phyloP scores from a whole-genome alignment of 352 stramenopile genomes.

The Phytophthora palmivora region DNA sequence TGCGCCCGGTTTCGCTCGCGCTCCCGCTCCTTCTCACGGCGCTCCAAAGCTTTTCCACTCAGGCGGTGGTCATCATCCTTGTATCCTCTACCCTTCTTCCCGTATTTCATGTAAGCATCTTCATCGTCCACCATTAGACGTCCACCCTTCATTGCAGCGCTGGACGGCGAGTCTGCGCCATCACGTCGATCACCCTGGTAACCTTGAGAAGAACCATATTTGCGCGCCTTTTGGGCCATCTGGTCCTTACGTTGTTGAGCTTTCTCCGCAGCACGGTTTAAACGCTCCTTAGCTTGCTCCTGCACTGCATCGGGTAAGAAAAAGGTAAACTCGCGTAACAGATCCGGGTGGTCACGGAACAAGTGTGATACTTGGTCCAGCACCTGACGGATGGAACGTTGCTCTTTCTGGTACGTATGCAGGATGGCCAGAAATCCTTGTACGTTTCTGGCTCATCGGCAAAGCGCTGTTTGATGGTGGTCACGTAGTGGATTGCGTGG shows the following conservation, averaged over 20 bases:
- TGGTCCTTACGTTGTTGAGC: constrained; percentile 90
- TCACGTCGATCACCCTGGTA: constrained; percentile 55
- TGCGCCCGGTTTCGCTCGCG: constrained; percentile 79
- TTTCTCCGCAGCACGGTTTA: constrained; percentile 96
- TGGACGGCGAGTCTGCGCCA: constrained; percentile 65
- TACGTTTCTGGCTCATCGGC: constrained; percentile 98
- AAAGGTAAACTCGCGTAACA: constrained; percentile 99
- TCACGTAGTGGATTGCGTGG: constrained; percentile 99
- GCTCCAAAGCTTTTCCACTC: constrained; percentile 65
- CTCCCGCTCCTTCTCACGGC: constrained; percentile 80
- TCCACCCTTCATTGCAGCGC: constrained; percentile 59
- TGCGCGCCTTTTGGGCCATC: constrained; percentile 58
- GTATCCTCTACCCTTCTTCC: constrained; percentile 61
- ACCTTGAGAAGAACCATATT: constrained; percentile 43
- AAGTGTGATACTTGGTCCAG: constrained; percentile 98
- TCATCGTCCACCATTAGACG: constrained; percentile 53
- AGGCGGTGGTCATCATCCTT: constrained; percentile 62
- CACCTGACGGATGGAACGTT: constrained; percentile 97
- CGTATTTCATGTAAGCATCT: constrained; percentile 43
- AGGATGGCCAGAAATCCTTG: constrained; percentile 99
- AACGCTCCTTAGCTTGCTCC: constrained; percentile 95
- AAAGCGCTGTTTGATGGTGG: constrained; percentile 99
- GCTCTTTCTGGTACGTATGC: constrained; percentile 99
- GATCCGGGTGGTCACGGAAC: constrained; percentile 99
- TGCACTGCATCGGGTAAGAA: constrained; percentile 99